Conservation (phyloP, 768 basidiomycete species). For the Leccinum sublutescens region DNA sequence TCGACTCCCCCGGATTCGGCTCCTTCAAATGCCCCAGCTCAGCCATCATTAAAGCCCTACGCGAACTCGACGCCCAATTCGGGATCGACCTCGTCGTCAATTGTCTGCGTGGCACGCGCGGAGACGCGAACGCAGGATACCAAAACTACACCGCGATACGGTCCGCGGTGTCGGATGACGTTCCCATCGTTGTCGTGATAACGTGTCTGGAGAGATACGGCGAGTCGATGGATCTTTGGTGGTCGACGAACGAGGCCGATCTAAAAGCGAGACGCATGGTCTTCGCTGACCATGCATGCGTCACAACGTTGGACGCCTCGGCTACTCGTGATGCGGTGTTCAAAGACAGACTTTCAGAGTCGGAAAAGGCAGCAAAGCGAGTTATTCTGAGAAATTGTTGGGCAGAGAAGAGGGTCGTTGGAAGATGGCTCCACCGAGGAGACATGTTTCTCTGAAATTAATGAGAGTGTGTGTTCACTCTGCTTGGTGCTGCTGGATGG, state of each 20-base stretch:
- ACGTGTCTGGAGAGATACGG: constrained; percentile 33
- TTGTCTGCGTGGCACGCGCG: constrained; percentile 28
- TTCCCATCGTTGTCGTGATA: constrained; percentile 31
- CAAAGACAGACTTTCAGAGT: constrained; percentile 25
- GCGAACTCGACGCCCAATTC: constrained; percentile 28
- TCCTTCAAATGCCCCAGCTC: constrained; percentile 28
- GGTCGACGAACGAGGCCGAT: constrained; percentile 35
- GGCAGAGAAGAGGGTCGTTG: constrained; percentile 23
- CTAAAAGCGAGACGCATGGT: constrained; percentile 35
- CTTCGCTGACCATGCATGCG: constrained; percentile 39
- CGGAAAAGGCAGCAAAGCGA: constrained; percentile 21
- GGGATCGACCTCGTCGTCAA: constrained; percentile 30
- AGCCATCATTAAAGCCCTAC: constrained; percentile 25
- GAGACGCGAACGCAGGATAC: constrained; percentile 28
- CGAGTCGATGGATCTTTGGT: constrained; percentile 39
- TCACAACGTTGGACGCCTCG: constrained; percentile 33
- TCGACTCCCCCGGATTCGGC: constrained; percentile 31
- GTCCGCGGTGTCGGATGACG: constrained; percentile 30
- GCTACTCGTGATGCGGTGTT: constrained; percentile 15
- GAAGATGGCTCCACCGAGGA: constrained; percentile 24
- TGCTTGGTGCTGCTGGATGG: constrained; percentile 10
- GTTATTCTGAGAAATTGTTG: constrained; percentile 29
- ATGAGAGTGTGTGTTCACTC: constrained; percentile 21
- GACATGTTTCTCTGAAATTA: constrained; percentile 29
- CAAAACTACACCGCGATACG: constrained; percentile 29